Evolutionary conservation across 352 stramenopile genomes (phyloP), one percentile per base, ranked within the genome.

Genomic region (Phytophthora aleatoria): DNA sequence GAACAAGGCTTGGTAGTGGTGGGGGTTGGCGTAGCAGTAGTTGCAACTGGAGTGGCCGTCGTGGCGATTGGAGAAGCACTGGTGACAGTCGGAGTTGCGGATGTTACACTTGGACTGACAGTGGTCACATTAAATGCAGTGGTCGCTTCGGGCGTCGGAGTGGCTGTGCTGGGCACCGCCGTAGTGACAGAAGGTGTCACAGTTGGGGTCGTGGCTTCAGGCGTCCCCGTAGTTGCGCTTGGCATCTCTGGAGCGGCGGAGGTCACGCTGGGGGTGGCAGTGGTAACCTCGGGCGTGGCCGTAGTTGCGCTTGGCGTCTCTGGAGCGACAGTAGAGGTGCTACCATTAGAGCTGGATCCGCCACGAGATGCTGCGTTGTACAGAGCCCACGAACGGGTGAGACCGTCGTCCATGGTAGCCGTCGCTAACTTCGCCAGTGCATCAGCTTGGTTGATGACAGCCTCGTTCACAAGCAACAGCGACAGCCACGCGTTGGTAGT

Each of bases 401-500:
- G 61, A 20, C 84, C 84, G 47, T 91, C 84, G 61, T 92, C 84
- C 71, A 91, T 79, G 26, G 70, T 68, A 16, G 78, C 80, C 5
- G 61, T 78, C 20, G 59, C 36, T 26, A 91, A 60, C 51, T 79
- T 80, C 9, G 59, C 31, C 30, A 94, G 53, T 9, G 83, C 74
- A 28, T 74, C 72, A 16, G 69, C 51, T 61, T 87, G 79, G 64
- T 91, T 71, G 55, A 94, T 74, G 4, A 70, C 65, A 11, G 85
- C 85, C 54, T 90, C 72, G 69, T 92, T 94, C 58, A 88, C 76
- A 33, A 88, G 85, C 52, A 94, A 33, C 54, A 94, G 63, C 39
- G 85, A 94, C 26, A 89, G 56, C 77, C 83, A 91, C 13, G 85
- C 66, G 57, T 89, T 89, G 33, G 66, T 79, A 15, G 67, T 62